Conservation (phyloP, 1,139 yeast genomes). For the Casaregolazyma suthepensis region DNA sequence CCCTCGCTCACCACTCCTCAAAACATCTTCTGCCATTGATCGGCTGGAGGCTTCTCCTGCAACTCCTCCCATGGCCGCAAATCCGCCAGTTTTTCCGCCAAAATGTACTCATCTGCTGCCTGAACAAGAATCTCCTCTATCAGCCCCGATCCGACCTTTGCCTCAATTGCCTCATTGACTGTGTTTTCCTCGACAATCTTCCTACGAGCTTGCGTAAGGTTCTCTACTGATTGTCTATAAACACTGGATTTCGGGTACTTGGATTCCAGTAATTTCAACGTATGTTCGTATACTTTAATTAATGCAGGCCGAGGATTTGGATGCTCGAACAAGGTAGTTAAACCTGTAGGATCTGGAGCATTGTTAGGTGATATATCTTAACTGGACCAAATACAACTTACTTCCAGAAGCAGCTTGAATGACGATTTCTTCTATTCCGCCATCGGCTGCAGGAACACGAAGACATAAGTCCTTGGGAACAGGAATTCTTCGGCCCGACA, state of each 20-base stretch:
- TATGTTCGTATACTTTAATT: constrained; percentile 62
- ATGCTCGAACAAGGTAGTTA: constrained; percentile 71
- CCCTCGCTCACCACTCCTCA: too few species aligned
- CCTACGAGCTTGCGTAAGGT: constrained; percentile 65
- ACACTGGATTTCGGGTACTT: constrained; percentile 67
- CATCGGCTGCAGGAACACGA: constrained; percentile 4
- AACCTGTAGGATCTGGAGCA: constrained; percentile 54
- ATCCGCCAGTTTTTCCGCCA: constrained; percentile 62
- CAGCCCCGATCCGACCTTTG: constrained; percentile 72
- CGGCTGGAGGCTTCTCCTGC: constrained; percentile 36
- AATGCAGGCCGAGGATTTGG: constrained; percentile 84
- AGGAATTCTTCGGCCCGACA: constrained; percentile 10
- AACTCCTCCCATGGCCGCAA: constrained; percentile 54
- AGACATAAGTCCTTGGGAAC: constrained; percentile 14
- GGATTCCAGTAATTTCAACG: constrained; percentile 51
- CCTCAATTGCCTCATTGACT: constrained; percentile 62
- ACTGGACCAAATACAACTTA: constrained; percentile 13
- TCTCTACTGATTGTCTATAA: constrained; percentile 70
- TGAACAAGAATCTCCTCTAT: constrained; percentile 78
- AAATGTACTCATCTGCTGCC: constrained; percentile 72
- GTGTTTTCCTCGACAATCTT: constrained; percentile 59
- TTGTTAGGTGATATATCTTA: neutral
- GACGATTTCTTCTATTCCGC: constrained; percentile 43
- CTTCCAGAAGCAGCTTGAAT: constrained; percentile 60
- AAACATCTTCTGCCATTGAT: constrained; percentile 20